These are phyloP conservation scores for Penicillium sp. DNA, from an alignment of 2,329 filamentous ascomycete species.

Conservation along the genomic window DNA sequence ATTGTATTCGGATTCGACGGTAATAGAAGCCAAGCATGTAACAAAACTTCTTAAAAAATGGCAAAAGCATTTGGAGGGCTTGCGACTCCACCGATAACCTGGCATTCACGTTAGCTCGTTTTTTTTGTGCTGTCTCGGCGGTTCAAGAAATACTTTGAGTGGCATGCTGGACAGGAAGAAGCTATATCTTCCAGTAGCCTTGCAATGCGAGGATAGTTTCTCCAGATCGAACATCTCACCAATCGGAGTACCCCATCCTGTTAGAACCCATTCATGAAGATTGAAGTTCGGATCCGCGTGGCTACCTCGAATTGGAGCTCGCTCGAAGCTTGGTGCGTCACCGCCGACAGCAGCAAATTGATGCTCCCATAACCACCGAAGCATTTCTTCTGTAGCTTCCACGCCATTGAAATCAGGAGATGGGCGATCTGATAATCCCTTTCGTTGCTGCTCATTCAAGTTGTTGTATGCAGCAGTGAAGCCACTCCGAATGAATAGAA, in stretches of 20 bases:
- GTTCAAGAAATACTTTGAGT: constrained; percentile 24
- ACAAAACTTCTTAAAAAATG: constrained; percentile 14
- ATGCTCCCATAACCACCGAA: constrained; percentile 37
- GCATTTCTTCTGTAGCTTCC: constrained; percentile 32
- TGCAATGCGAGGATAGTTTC: constrained; percentile 30
- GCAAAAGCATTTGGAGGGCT: constrained; percentile 26
- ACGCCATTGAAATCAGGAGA: constrained; percentile 30
- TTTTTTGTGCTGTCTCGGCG: neutral
- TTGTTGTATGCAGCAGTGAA: constrained; percentile 22
- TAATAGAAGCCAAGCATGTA: neutral
- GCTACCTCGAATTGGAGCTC: constrained; percentile 25
- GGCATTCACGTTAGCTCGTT: neutral
- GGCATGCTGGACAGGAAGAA: constrained; percentile 37
- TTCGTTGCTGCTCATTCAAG: constrained; percentile 13
- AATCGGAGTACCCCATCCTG: constrained; percentile 32
- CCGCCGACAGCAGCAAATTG: constrained; percentile 36
- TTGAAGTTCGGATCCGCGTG: constrained; percentile 25
- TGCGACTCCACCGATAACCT: constrained; percentile 24
- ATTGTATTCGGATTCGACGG: neutral
- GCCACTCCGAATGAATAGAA: constrained; percentile 23
- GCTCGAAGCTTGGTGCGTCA: constrained; percentile 35
- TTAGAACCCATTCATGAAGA: constrained; percentile 32
- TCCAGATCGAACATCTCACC: constrained; percentile 38
- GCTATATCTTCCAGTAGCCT: constrained; percentile 28
- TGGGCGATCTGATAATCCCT: constrained; percentile 17